phyloP scores from a whole-genome alignment of 192 early-diverging fungal genomes.

The Glomus cerebriforme region DNA sequence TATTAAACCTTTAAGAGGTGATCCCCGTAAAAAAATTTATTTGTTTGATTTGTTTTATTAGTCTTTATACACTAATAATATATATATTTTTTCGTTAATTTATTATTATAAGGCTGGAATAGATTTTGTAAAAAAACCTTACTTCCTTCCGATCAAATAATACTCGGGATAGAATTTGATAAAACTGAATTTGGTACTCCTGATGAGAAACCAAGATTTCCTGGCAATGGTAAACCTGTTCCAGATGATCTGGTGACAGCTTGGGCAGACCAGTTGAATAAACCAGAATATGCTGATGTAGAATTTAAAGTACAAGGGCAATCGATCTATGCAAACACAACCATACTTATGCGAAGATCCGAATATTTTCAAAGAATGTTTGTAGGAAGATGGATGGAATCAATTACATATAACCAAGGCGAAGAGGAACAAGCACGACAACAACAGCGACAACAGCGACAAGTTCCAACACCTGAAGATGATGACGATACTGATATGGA shows the following conservation, averaged over 20 bases:
- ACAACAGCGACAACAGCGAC: not conserved
- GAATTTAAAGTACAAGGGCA: slow-evolving; percentile 22
- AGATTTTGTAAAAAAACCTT: slow-evolving; percentile 8
- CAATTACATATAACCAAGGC: not conserved
- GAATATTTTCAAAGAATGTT: slow-evolving; percentile 27
- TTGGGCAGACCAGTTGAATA: slow-evolving; percentile 15
- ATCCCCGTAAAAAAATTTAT: not conserved
- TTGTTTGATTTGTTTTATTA: not conserved
- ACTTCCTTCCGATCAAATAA: slow-evolving; percentile 20
- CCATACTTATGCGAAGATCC: slow-evolving; percentile 4
- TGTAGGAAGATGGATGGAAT: slow-evolving; percentile 13
- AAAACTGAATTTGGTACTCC: not conserved
- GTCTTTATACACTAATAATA: not conserved
- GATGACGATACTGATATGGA: not conserved
- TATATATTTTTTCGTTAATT: not conserved
- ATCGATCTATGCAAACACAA: slow-evolving; percentile 21
- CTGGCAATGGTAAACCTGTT: not conserved
- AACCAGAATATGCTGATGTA: slow-evolving; percentile 19
- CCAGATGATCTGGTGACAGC: slow-evolving; percentile 18
- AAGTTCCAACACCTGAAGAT: not conserved
- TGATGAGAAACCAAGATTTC: not conserved
- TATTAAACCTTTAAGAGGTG: slow-evolving; percentile 17
- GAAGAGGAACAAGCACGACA: not conserved
- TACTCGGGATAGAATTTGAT: slow-evolving; percentile 26
- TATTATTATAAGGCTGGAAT: not conserved